These are phyloP conservation scores for Gossypium davidsonii DNA, from an alignment of 441 rosid species.

Conservation along the genomic window DNA sequence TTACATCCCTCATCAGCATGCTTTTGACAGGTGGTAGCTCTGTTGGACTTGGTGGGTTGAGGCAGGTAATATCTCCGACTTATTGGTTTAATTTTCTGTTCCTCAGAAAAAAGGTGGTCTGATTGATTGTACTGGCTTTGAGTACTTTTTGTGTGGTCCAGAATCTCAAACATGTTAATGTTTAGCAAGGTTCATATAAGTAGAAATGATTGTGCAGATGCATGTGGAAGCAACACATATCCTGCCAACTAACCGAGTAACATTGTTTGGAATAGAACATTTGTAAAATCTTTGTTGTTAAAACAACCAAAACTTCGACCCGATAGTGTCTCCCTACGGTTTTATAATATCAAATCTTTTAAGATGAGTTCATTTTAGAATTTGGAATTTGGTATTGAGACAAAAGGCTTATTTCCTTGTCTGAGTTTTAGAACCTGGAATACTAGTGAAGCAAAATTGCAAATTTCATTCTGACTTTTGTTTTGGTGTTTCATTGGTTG, in stretches of 20 bases:
- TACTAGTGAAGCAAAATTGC: neutral
- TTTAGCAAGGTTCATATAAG: neutral
- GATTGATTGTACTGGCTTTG: neutral
- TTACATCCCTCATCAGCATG: constrained; percentile 67
- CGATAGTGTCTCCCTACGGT: neutral
- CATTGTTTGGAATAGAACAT: neutral
- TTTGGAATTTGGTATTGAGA: neutral
- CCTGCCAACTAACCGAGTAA: neutral
- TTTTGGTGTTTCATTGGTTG: constrained; percentile 10
- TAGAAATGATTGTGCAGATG: neutral
- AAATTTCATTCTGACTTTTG: neutral
- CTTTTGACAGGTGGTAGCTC: constrained; percentile 71
- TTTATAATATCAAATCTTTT: neutral
- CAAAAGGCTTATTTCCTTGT: neutral
- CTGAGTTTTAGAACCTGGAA: neutral
- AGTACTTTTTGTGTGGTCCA: neutral
- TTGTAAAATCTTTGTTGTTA: neutral
- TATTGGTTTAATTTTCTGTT: neutral
- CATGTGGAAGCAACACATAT: neutral
- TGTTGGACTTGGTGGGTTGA: constrained; percentile 45
- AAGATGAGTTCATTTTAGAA: constrained; percentile 1
- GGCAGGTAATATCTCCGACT: constrained; percentile 42
- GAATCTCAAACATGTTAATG: neutral
- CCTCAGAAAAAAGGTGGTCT: neutral
- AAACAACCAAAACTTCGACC: neutral